Evolutionary conservation across 768 basidiomycete genomes (phyloP), one percentile per base, ranked within the genome.

Genomic region (Clitopilus passeckerianus): DNA sequence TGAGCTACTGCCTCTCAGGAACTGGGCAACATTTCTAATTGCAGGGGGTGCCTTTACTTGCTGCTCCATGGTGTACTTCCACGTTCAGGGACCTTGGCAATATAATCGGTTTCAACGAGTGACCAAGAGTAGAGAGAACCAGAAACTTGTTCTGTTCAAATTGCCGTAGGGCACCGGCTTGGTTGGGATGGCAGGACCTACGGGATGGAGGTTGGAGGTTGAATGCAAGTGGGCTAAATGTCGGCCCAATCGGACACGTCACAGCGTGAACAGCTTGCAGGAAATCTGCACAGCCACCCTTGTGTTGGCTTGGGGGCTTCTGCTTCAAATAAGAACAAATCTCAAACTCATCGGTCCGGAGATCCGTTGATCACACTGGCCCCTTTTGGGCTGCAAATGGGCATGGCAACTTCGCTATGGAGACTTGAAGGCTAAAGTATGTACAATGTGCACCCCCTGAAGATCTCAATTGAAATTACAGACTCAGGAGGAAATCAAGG

Each of bases 41-140:
- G 95, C 89, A 52, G 86, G 80, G 12, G 93, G 85, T 15, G 95
- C 93, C 69, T 84, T 87, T 34, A 79, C 78, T 72, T 94, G 92
- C 66, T 91, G 89, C 63, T 93, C 89, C 79, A 82, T 81, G 22
- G 46, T 20, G n/a, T 3, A 20, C 12, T 23, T 20, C 10, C 15
- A 10, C 12, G 22, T 58, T 60, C 50, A 41, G 18, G 54, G 54
- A 8, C 8, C n/a, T 54, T 20, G 35, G 34, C 35, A 24, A 24
- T 5, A 43, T 4, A n/a, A 35, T 54, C 54, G 22, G 54, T 8
- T 14, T n/a, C 20, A 15, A 16, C 27, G 22, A 53, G 23, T 35
- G 23, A 27, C 18, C 46, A 50, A 22, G 46, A 50, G 5, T 50
- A 20, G 46, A 23, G 16, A 22, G 16, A 10, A 20, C 46, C 7